Conservation (phyloP, 2,329 filamentous ascomycete genomes). For the Cephalotrichum gorgonifer region DNA sequence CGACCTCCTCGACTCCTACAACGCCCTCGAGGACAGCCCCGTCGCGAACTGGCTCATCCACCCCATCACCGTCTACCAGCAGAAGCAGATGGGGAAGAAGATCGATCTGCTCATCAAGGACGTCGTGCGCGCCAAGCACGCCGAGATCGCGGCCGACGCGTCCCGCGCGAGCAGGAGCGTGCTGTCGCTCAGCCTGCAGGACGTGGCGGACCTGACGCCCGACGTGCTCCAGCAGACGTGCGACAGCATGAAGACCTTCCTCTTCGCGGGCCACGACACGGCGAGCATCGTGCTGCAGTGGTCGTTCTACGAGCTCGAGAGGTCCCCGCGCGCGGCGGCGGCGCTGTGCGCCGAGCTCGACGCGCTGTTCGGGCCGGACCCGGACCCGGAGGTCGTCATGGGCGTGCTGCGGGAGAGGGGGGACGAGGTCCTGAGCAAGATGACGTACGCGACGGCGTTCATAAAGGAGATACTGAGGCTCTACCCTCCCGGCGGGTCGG, state of each 20-base stretch:
- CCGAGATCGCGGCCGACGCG: constrained; percentile 19
- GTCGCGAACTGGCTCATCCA: constrained; percentile 12
- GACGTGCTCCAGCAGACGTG: constrained; percentile 18
- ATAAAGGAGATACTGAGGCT: constrained; percentile 26
- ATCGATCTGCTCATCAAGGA: constrained; percentile 14
- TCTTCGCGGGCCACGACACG: constrained; percentile 31
- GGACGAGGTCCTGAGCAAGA: constrained; percentile 18
- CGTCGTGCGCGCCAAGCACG: constrained; percentile 15
- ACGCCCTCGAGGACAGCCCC: constrained; percentile 8
- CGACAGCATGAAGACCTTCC: constrained; percentile 26
- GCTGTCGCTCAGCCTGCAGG: constrained; percentile 21
- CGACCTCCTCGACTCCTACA: constrained; percentile 12
- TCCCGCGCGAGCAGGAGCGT: constrained; percentile 20
- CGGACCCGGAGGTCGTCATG: constrained; percentile 9
- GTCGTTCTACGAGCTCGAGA: constrained; percentile 24
- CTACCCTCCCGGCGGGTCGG: constrained; percentile 21
- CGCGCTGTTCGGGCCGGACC: constrained; percentile 19
- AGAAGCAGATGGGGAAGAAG: constrained; percentile 9
- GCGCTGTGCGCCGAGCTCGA: constrained; percentile 24
- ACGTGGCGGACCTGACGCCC: constrained; percentile 14
- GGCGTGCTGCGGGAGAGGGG: constrained; percentile 10
- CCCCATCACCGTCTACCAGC: constrained; percentile 9
- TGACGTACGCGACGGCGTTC: constrained; percentile 24
- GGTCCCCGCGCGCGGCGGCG: constrained; percentile 16
- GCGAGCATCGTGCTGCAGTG: constrained; percentile 25